A percentile compares a stretch with the other conserved stretches of the same genome.
Evolutionary conservation across 164 flowering plant genomes (phyloP).

Genomic region (Kingdonia uniflora): DNA sequence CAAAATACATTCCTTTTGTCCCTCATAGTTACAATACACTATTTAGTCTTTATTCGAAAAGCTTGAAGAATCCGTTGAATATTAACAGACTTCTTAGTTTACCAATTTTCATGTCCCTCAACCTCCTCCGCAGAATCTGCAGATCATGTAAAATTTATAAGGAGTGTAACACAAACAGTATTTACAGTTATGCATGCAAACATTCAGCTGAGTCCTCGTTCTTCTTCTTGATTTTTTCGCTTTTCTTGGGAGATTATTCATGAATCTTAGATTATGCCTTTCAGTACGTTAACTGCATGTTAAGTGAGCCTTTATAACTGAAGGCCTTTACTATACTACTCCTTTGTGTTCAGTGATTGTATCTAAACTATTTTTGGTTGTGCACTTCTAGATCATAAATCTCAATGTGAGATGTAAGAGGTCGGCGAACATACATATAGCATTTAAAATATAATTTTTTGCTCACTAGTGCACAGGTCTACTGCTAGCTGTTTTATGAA

Average conservation of each 20-base stretch:
- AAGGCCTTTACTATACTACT: background rate
- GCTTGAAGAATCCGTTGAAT: slow-evolving; percentile 51
- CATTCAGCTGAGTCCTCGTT: too few species aligned
- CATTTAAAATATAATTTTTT: slow-evolving; percentile 59
- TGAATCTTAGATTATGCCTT: too few species aligned
- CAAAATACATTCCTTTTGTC: background rate
- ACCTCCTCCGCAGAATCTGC: slow-evolving; percentile 78
- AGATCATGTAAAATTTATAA: background rate
- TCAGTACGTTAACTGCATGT: background rate
- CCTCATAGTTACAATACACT: background rate
- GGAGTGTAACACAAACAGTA: background rate
- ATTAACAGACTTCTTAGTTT: slow-evolving; percentile 66
- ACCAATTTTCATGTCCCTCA: slow-evolving; percentile 81
- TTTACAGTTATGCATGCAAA: too few species aligned
- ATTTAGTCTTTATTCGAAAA: slow-evolving; percentile 41
- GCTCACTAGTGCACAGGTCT: slow-evolving; percentile 76
- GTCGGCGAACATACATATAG: slow-evolving; percentile 68
- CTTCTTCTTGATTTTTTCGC: too few species aligned
- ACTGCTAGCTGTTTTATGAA: slow-evolving; percentile 82
- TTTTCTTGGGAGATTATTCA: too few species aligned
- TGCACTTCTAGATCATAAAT: too few species aligned
- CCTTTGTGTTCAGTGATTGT: too few species aligned
- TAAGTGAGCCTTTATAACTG: background rate
- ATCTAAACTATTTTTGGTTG: too few species aligned
- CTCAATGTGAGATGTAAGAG: background rate